Evolutionary conservation across 2,329 filamentous ascomycete species (phyloP).

Genomic region (Shiraia bambusicola): DNA sequence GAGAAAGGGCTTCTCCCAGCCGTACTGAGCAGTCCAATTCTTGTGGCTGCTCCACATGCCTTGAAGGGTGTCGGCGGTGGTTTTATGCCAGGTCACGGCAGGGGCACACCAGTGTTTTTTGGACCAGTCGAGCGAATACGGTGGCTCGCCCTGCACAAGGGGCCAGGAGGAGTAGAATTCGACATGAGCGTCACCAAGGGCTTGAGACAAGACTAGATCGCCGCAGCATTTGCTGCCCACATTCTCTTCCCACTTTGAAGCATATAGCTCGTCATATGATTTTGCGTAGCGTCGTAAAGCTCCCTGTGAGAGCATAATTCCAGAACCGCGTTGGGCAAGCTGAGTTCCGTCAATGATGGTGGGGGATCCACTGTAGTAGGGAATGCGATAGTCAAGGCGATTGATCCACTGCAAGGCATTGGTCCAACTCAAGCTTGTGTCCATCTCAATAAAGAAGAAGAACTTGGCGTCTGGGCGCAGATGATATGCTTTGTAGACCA

Average conservation of each 20-base stretch:
- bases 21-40: slow-evolving; percentile 36
- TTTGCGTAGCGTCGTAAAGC: slow-evolving; percentile 41
- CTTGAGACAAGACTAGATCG: slow-evolving; percentile 39
- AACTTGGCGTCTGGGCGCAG: slow-evolving; percentile 32
- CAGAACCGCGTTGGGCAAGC: slow-evolving; percentile 48
- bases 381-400: slow-evolving; percentile 44
- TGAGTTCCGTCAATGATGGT: slow-evolving; percentile 39
- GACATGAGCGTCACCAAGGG: slow-evolving; percentile 39
- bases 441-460: slow-evolving; percentile 40
- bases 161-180: slow-evolving; percentile 45
- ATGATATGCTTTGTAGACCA: slow-evolving; percentile 53
- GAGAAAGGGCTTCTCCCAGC: slow-evolving; percentile 37
- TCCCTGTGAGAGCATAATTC: slow-evolving; percentile 46
- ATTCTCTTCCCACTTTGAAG: slow-evolving; percentile 34
- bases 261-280: slow-evolving; percentile 35
- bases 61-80: slow-evolving; percentile 25
- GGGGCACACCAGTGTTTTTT: slow-evolving; percentile 47
- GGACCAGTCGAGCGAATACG: slow-evolving; percentile 44
- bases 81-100: slow-evolving; percentile 43
- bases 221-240: slow-evolving; percentile 42
- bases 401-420: slow-evolving; percentile 45
- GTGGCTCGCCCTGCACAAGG: slow-evolving; percentile 48
- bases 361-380: slow-evolving; percentile 47
- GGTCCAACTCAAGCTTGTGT: slow-evolving; percentile 40
- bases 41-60: slow-evolving; percentile 35